These are phyloP conservation scores for Phytophthora europaea DNA, from an alignment of 352 stramenopile genomes.

Conservation along the genomic window DNA sequence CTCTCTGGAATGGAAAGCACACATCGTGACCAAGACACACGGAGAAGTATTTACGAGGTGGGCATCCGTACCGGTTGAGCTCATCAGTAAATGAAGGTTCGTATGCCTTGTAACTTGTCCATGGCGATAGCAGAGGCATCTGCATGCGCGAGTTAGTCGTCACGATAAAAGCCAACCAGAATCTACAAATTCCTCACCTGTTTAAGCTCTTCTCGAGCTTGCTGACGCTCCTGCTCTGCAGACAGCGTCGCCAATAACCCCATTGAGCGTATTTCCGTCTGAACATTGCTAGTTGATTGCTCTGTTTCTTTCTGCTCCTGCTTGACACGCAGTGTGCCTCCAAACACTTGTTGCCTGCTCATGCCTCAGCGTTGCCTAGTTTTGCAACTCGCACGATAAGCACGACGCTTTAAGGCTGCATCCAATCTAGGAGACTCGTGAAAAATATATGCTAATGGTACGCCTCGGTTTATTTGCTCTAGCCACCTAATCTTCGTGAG, in stretches of 20 bases:
- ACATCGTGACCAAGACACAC: background rate
- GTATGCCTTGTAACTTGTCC: constrained; percentile 50
- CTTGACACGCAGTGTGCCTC: constrained; percentile 15
- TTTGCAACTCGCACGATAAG: background rate
- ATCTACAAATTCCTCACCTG: constrained; percentile 16
- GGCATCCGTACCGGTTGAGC: constrained; percentile 47
- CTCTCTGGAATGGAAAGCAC: constrained; percentile 37
- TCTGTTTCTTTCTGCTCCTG: constrained; percentile 6
- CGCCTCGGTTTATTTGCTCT: constrained; percentile 7
- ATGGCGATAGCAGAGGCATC: constrained; percentile 60
- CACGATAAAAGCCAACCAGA: background rate
- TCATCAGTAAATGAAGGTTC: constrained; percentile 61
- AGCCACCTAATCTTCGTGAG: constrained; percentile 31
- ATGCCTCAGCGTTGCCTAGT: constrained; percentile 5
- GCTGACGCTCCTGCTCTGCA: constrained; percentile 20
- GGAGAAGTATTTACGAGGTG: background rate
- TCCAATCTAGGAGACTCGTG: constrained; percentile 11
- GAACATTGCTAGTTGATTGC: background rate
- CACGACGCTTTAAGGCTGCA: constrained; percentile 28
- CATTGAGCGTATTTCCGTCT: constrained; percentile 7
- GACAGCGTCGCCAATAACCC: constrained; percentile 52
- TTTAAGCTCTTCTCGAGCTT: constrained; percentile 32
- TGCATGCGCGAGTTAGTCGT: constrained; percentile 1
- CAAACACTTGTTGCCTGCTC: constrained; percentile 16
- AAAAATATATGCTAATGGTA: background rate